Base-by-base conservation (phyloP, 2,329 filamentous ascomycete genomes). In the Diatrype stigma region DNA sequence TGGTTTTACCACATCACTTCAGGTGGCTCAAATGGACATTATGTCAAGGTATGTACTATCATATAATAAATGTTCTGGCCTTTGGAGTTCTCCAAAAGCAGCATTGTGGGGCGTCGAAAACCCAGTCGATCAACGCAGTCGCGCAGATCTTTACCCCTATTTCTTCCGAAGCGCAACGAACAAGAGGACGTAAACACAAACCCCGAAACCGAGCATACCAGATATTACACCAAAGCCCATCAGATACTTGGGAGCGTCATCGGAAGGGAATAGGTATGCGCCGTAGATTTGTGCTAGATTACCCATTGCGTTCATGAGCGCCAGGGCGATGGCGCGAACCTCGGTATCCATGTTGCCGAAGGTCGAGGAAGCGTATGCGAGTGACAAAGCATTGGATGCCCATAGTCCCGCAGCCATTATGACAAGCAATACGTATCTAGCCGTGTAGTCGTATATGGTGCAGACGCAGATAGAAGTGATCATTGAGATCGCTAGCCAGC, bases 261-360 rank as follows among this genome's bases (percentile, higher is more conserved):
- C 40, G 30, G 52, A 53, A 2, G 65, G 65, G 51, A 67, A 69
- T 6, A 68, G 47, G 49, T 68, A 68, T 1, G 65, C 57, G 1
- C 79, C 78, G 53, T 81, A 82, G 17, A 82, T 81, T 53, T 79
- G 75, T 0, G 78, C 75, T 11, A 80, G 60, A 54, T 81, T 81
- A 3, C 76, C 78, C 59, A 81, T 67, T 0, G 76, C 75, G 55
- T 81, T 80, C 37, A 81, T 73, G 10, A 80, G 61, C 1, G 77
- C 78, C 21, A 82, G 62, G 3, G 70, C 70, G n/a, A 82, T 72
- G 14, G 72, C 78, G n/a, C 78, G 64, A 3, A 73, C 72, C 55
- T 81, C 76, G 1, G 70, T 71, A 19, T 69, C 67, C 71, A 81
- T 74, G 17, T 66, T 61, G 1, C 71, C 71, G 57, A 82, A 81